Conservation (phyloP, 441 rosid genomes). For the Jatropha podagrica region DNA sequence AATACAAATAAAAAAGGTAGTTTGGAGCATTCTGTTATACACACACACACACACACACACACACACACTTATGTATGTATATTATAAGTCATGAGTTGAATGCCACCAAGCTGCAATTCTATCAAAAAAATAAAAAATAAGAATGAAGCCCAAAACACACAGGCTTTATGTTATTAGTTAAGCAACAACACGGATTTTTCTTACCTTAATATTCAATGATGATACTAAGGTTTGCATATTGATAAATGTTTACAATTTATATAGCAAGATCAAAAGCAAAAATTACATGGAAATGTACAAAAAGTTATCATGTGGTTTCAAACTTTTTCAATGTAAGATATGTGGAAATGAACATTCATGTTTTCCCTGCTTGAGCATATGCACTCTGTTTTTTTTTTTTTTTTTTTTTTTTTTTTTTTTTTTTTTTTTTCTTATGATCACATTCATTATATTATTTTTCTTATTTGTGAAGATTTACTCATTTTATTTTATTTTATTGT, state of each 20-base stretch:
- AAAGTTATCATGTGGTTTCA: no score
- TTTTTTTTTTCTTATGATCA: not conserved
- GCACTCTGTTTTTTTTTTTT: not conserved
- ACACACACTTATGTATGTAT: no score
- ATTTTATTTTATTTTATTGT: no score
- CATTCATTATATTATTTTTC: no score
- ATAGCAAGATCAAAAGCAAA: not conserved
- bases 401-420: not conserved
- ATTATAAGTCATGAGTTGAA: not conserved
- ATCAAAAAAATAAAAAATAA: not conserved
- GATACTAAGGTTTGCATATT: not conserved
- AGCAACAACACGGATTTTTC: not conserved
- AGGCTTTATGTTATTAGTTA: not conserved
- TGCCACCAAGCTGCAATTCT: not conserved
- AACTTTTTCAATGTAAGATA: no score
- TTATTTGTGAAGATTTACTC: no score
- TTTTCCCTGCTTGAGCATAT: slow-evolving; percentile 10
- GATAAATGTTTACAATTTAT: not conserved
- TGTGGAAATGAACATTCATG: not conserved
- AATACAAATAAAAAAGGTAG: slow-evolving; percentile 5
- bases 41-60: no score
- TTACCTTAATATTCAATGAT: not conserved
- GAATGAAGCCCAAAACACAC: not conserved
- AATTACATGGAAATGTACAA: not conserved
- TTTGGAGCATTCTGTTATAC: not conserved